These are phyloP conservation scores for Gynochthodes officinalis DNA, from an alignment of 257 asterid genomes.

Conservation along the genomic window DNA sequence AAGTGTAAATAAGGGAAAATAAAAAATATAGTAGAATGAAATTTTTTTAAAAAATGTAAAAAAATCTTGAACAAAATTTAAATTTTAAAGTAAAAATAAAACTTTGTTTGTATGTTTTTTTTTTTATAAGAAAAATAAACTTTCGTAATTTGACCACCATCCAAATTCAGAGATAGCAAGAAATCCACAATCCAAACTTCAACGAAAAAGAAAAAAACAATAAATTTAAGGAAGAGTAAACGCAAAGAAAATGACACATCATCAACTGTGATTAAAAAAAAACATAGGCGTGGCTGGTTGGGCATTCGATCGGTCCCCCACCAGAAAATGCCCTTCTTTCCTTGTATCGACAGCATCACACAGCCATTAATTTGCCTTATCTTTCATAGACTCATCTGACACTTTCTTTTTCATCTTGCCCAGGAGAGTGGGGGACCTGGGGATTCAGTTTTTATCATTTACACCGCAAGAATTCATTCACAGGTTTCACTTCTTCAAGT, in stretches of 20 bases:
- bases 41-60: no score
- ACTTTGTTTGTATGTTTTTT: no score
- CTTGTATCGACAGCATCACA: conserved; percentile 11
- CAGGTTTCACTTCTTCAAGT: no score
- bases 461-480: neutral
- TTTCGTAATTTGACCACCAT: no score
- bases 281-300: conserved; percentile 12
- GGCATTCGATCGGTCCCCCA: neutral
- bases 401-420: conserved; percentile 20
- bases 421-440: conserved; percentile 59
- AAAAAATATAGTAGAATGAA: no score
- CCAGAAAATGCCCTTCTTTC: no score
- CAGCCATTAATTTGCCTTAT: conserved; percentile 54
- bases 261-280: conserved; percentile 8
- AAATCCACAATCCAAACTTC: neutral
- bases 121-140: no score
- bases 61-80: no score
- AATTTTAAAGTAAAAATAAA: no score
- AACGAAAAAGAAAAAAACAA: neutral
- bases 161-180: no score
- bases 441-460: conserved; percentile 12
- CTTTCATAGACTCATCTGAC: conserved; percentile 41
- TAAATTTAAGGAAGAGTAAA: conserved; percentile 16
- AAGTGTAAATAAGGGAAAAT: no score
- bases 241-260: conserved; percentile 38